phyloP scores from a whole-genome alignment of 768 basidiomycete species.

The Russula sp. region DNA sequence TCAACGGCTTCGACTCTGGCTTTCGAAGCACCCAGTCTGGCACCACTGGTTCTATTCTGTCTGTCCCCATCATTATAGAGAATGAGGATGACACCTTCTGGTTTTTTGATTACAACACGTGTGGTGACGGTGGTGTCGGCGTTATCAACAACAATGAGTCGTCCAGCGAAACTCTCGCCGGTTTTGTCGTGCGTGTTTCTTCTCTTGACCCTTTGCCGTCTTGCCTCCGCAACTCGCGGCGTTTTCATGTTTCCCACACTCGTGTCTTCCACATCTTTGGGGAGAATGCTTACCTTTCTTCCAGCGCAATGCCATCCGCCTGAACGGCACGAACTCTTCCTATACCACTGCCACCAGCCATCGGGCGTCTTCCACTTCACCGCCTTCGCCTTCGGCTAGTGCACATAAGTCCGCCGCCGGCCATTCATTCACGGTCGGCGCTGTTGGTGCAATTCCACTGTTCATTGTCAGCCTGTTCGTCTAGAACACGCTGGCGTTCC shows the following conservation, averaged over 20 bases:
- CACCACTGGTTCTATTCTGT: conserved; percentile 38
- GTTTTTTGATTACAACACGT: conserved; percentile 53
- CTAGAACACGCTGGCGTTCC: not conserved
- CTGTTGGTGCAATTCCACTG: conserved; percentile 7
- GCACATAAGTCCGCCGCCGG: conserved; percentile 5
- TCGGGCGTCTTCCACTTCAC: conserved; percentile 13
- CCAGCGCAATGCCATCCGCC: conserved; percentile 50
- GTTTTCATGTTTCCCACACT: conserved; percentile 2
- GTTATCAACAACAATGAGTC: conserved; percentile 49
- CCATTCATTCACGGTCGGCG: conserved; percentile 1
- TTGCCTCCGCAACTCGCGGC: conserved; percentile 6
- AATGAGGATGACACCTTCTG: conserved; percentile 43
- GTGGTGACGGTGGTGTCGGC: conserved; percentile 52
- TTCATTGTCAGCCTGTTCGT: conserved; percentile 13
- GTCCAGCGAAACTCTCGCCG: conserved; percentile 31
- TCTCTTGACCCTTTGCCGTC: not conserved
- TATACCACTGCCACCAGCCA: not conserved
- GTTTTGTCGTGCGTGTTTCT: conserved; percentile 37
- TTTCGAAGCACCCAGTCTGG: conserved; percentile 44
- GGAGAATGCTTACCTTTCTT: conserved; percentile 3
- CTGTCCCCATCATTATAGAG: conserved; percentile 37
- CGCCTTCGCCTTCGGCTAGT: conserved; percentile 2
- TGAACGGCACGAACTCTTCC: conserved; percentile 42
- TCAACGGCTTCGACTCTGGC: conserved; percentile 54
- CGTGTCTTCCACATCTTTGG: not conserved